Percentiles rank a stretch among this genome's conserved stretches.
These are phyloP conservation scores for Thermochaetoides thermophila DNA, from an alignment of 495 filamentous ascomycete species.

Conservation along the genomic window DNA sequence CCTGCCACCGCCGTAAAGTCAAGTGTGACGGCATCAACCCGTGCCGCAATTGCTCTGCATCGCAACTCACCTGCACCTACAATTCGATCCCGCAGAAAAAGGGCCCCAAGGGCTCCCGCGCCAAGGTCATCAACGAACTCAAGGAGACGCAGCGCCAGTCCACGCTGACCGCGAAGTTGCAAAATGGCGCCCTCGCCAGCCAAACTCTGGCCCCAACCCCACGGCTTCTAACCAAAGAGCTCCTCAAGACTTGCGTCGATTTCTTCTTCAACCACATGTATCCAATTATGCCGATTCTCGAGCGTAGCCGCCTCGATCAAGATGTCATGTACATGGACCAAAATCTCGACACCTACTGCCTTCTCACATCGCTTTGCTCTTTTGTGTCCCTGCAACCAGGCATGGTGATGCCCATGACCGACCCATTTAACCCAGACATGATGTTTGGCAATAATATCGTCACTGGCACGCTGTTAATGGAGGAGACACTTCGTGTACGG, in stretches of 20 bases:
- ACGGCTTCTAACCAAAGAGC: conserved; percentile 42
- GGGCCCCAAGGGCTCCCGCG: conserved; percentile 67
- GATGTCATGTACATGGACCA: conserved; percentile 48
- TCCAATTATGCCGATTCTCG: conserved; percentile 66
- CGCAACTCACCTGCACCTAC: conserved; percentile 61
- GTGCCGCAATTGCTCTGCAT: conserved; percentile 55
- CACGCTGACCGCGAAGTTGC: conserved; percentile 37
- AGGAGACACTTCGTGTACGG: conserved; percentile 61
- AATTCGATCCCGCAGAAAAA: conserved; percentile 78
- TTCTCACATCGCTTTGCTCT: conserved; percentile 63
- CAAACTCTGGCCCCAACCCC: conserved; percentile 35
- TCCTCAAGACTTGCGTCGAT: conserved; percentile 57
- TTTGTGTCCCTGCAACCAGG: conserved; percentile 78
- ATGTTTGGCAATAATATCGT: conserved; percentile 39
- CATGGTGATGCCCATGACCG: conserved; percentile 41
- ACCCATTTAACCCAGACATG: conserved; percentile 37
- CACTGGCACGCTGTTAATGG: conserved; percentile 48
- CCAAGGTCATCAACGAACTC: conserved; percentile 69
- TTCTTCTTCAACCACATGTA: conserved; percentile 79
- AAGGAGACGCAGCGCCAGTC: conserved; percentile 49
- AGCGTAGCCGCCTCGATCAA: conserved; percentile 50
- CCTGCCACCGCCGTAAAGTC: conserved; percentile 72
- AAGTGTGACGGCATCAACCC: conserved; percentile 59
- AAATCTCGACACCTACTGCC: conserved; percentile 61
- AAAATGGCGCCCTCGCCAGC: conserved; percentile 27